Base-by-base conservation (phyloP, 345 rosid species). In the Carallia brachiata region DNA sequence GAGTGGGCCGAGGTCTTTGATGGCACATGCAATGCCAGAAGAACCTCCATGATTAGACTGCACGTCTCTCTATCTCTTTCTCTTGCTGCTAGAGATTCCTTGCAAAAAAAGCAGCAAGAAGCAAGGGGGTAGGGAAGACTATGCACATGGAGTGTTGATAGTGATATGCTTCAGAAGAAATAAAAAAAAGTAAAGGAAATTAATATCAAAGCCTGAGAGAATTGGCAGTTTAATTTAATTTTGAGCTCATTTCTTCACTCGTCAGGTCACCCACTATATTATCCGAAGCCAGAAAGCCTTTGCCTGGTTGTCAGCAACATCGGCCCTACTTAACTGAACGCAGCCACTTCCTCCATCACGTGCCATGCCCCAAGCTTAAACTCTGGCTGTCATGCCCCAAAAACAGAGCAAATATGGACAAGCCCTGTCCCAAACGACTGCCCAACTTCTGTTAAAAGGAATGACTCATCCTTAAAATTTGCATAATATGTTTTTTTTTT, bases 91-190 rank as follows among this genome's bases (percentile, higher is more conserved):
- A 73, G 23, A 61, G 80, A 82, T 75, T 82, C 81, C 72, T 79
- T 75, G 10, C 52, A 23, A 23, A 23, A 68, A 79, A 65, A 70
- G 80, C 76, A 76, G 58, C 75, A 78, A 73, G 74, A 66, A 70
- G 60, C 37, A 48, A 66, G 50, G 67, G 56, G 68, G 75, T 74
- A 62, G 84, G 81, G 78, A 79, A 70, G 85, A 64, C n/a, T 73
- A 70, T 65, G 86, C 92, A 86, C 92, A 82, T 88, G 92, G 75
- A 73, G 73, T 82, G 92, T 73, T 77, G 77, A 44, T 3, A 44
- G 77, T 65, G 55, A 56, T 56, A 30, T 23, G 23, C 23, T 23
- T 23, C 23, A 23, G 23, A 23, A 23, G 23, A 23, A 23, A 23
- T 23, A 23, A 23, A 23, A 23, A 23, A 23, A 23, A 23, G 23